phyloP scores from a whole-genome alignment of 1,284 basidiomycete species.

The Gomphus sp. region DNA sequence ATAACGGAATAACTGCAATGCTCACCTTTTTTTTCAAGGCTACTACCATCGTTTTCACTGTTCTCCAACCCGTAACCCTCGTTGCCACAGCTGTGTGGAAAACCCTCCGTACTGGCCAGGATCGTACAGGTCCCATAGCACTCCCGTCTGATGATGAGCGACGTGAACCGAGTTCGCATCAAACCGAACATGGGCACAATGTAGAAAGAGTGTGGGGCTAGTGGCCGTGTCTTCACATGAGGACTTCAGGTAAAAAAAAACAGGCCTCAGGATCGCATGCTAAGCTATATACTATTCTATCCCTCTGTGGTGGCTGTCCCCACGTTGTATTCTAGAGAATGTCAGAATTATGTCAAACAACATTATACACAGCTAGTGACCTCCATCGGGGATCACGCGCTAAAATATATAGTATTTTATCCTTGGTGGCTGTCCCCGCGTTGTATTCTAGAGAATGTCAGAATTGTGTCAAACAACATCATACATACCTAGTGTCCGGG shows the following conservation, averaged over 20 bases:
- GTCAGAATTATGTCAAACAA: no score
- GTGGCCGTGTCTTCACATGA: background rate
- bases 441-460: no score
- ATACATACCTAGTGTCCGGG: no score
- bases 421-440: no score
- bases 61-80: slow-evolving; percentile 47
- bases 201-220: slow-evolving; percentile 9
- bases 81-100: slow-evolving; percentile 30
- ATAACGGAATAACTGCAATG: background rate
- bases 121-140: slow-evolving; percentile 28
- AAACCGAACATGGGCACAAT: slow-evolving; percentile 13
- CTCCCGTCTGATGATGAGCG: slow-evolving; percentile 33
- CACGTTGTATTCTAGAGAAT: no score
- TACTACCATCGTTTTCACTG: slow-evolving; percentile 48
- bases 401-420: no score
- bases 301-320: no score
- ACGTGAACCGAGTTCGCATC: slow-evolving; percentile 13
- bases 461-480: no score
- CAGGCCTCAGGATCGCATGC: no score
- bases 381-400: no score
- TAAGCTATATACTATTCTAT: no score
- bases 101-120: slow-evolving; percentile 20
- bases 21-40: slow-evolving; percentile 28
- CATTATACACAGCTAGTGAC: no score
- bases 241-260: background rate